Conservation (phyloP, 371 early-diverging fungal species). For the Actinomucor elegans region DNA sequence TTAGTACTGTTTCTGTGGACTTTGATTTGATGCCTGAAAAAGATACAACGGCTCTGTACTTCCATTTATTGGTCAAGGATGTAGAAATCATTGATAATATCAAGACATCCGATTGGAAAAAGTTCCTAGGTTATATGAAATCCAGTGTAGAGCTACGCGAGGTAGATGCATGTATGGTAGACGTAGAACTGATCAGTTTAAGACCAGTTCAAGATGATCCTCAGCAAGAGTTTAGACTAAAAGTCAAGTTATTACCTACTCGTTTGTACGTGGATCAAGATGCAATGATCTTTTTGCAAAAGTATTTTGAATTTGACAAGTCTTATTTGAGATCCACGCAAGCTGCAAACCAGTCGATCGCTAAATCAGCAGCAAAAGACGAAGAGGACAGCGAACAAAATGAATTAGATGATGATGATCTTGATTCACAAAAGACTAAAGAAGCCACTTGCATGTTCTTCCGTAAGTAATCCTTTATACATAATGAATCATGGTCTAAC, state of each 20-base stretch:
- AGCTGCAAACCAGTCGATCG: conserved; percentile 25
- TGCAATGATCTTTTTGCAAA: conserved; percentile 80
- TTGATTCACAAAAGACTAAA: conserved; percentile 4
- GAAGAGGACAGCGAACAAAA: background rate
- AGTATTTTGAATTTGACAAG: conserved; percentile 71
- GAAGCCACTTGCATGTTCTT: conserved; percentile 47
- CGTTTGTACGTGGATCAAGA: conserved; percentile 94
- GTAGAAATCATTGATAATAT: conserved; percentile 82
- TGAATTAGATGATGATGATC: too few species aligned
- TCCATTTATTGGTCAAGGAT: conserved; percentile 57
- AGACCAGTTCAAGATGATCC: conserved; percentile 56
- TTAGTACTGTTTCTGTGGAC: conserved; percentile 52
- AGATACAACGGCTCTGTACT: conserved; percentile 47
- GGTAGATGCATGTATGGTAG: conserved; percentile 66
- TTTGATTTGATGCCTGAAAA: conserved; percentile 57
- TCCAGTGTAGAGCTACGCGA: conserved; percentile 51
- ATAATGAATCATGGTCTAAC: background rate
- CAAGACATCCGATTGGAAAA: conserved; percentile 74
- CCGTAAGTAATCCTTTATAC: conserved; percentile 49
- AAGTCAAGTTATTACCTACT: conserved; percentile 73
- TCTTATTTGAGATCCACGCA: conserved; percentile 29
- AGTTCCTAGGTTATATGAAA: conserved; percentile 70
- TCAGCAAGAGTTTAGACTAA: conserved; percentile 62
- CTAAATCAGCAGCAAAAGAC: background rate
- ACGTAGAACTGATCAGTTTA: conserved; percentile 62